phyloP scores from a whole-genome alignment of 306 rosid genomes.

The Cajanus cajan region DNA sequence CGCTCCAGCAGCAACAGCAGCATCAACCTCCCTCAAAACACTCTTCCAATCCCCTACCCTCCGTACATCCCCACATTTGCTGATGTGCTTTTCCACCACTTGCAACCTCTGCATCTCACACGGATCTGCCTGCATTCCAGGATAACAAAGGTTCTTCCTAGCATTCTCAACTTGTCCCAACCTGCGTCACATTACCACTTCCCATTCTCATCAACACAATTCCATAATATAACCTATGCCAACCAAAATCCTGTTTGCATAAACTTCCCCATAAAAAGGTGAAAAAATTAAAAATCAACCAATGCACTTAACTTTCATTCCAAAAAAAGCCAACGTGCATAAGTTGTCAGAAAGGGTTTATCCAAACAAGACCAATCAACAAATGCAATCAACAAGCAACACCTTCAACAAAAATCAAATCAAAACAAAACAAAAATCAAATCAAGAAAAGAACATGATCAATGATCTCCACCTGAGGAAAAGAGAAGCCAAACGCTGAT shows the following conservation, averaged over 20 bases:
- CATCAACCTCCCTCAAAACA: slow-evolving; percentile 68
- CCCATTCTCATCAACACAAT: slow-evolving; percentile 8
- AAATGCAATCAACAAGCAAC: slow-evolving; percentile 17
- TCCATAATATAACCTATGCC: not conserved
- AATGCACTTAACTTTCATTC: not conserved
- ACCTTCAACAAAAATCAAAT: not conserved
- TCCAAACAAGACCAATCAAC: not conserved
- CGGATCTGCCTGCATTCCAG: slow-evolving; percentile 54
- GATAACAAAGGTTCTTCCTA: slow-evolving; percentile 60
- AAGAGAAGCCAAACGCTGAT: slow-evolving; percentile 80
- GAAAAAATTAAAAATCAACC: not conserved
- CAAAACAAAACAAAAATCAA: not conserved
- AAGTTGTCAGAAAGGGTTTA: not conserved
- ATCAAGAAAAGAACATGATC: slow-evolving; percentile 2
- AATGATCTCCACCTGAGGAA: slow-evolving; percentile 55
- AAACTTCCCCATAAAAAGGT: not conserved
- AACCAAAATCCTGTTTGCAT: not conserved
- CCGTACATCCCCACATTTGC: slow-evolving; percentile 70
- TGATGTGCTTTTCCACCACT: slow-evolving; percentile 71
- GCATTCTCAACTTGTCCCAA: slow-evolving; percentile 90
- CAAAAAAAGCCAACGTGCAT: not conserved
- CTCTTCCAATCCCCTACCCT: slow-evolving; percentile 80
- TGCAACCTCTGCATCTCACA: slow-evolving; percentile 68
- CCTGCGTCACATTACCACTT: slow-evolving; percentile 45
- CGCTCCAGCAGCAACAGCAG: slow-evolving; percentile 68